phyloP scores from a whole-genome alignment of 2,329 filamentous ascomycete genomes.

The Pseudogymnoascus sp. region DNA sequence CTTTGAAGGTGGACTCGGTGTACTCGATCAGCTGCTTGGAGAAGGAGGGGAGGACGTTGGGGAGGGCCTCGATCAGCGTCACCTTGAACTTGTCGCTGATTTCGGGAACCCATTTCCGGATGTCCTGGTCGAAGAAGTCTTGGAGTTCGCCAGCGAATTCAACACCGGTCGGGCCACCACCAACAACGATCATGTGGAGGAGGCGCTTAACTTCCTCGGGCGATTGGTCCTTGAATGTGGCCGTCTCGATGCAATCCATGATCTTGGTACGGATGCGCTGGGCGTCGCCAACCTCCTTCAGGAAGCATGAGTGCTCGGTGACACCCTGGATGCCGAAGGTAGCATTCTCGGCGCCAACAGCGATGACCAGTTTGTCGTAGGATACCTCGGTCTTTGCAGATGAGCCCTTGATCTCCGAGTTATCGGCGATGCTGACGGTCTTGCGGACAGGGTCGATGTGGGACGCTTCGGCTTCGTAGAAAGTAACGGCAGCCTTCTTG shows the following conservation, averaged over 20 bases:
- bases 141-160: constrained; percentile 98
- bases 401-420: constrained; percentile 84
- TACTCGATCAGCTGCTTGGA: constrained; percentile 99
- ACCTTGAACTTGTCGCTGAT: constrained; percentile 94
- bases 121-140: constrained; percentile 97
- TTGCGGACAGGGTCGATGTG: constrained; percentile 91
- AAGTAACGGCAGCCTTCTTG: constrained; percentile 89
- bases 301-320: constrained; percentile 88
- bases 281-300: constrained; percentile 96
- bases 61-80: constrained; percentile 92
- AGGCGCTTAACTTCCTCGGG: constrained; percentile 84
- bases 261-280: constrained; percentile 96
- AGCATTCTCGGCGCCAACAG: constrained; percentile 95
- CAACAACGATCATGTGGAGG: constrained; percentile 94
- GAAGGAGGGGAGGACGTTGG: constrained; percentile 95
- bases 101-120: constrained; percentile 96
- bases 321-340: constrained; percentile 98
- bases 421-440: constrained; percentile 81
- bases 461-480: constrained; percentile 95
- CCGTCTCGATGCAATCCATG: constrained; percentile 99
- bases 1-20: constrained; percentile 97
- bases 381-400: constrained; percentile 78
- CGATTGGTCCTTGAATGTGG: constrained; percentile 93
- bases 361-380: constrained; percentile 97
- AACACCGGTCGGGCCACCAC: constrained; percentile 91